phyloP scores from a whole-genome alignment of 23 red algal genomes.

The Gracilaria domingensis region DNA sequence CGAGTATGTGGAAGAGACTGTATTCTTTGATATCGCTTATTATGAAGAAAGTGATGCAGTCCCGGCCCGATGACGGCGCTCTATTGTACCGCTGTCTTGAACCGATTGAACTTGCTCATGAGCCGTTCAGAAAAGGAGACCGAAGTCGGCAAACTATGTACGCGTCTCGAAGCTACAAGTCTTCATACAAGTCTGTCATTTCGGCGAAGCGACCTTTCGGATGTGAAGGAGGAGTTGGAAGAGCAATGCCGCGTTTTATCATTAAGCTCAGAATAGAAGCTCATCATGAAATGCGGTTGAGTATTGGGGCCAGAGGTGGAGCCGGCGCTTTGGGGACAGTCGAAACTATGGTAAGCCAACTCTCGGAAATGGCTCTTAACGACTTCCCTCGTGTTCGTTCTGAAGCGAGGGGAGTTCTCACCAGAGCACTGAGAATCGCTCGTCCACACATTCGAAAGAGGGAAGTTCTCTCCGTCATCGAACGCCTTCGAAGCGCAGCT shows the following conservation, averaged over 20 bases:
- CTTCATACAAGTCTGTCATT: conserved; percentile 68
- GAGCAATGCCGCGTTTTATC: conserved; percentile 86
- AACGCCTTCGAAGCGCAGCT: conserved; percentile 43
- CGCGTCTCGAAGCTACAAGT: conserved; percentile 64
- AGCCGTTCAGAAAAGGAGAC: conserved; percentile 79
- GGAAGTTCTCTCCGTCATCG: conserved; percentile 37
- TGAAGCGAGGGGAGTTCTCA: conserved; percentile 80
- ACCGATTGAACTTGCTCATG: conserved; percentile 89
- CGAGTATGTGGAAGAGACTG: conserved; percentile 68
- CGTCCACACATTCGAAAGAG: conserved; percentile 35
- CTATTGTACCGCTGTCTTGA: conserved; percentile 84
- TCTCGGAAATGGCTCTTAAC: conserved; percentile 72
- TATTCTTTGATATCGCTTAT: conserved; percentile 71
- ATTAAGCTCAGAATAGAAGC: conserved; percentile 85
- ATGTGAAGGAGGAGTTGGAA: conserved; percentile 68
- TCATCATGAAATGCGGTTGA: conserved; percentile 74
- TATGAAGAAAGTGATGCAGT: conserved; percentile 48
- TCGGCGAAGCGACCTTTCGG: conserved; percentile 67
- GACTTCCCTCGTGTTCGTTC: conserved; percentile 79
- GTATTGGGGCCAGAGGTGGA: conserved; percentile 60
- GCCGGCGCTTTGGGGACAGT: conserved; percentile 9
- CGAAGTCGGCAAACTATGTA: conserved; percentile 68
- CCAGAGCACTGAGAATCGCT: conserved; percentile 69
- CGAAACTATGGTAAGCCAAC: conserved; percentile 41
- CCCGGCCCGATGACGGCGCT: conserved; percentile 80